phyloP scores from a whole-genome alignment of 2,329 filamentous ascomycete species.

The Penicillium hesseltinei region DNA sequence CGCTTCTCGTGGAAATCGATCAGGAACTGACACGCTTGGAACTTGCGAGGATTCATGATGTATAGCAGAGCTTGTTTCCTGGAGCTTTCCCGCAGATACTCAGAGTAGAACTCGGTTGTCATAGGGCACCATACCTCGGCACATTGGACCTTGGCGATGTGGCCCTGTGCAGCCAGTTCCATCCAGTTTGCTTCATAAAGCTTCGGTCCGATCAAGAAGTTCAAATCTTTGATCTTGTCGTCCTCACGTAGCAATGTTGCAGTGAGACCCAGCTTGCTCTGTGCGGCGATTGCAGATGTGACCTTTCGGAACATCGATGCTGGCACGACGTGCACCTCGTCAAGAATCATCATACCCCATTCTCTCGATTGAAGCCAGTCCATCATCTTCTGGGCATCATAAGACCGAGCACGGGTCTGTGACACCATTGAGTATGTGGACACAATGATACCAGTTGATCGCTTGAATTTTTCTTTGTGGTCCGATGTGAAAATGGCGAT shows the following conservation, averaged over 20 bases:
- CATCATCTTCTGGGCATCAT: slow-evolving; percentile 98
- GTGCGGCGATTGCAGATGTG: slow-evolving; percentile 87
- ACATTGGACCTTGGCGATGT: slow-evolving; percentile 95
- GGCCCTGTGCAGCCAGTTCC: slow-evolving; percentile 93
- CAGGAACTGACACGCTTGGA: slow-evolving; percentile 95
- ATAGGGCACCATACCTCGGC: slow-evolving; percentile 99
- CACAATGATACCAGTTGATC: slow-evolving; percentile 92
- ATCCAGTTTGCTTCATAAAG: slow-evolving; percentile 99
- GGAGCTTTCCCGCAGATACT: slow-evolving; percentile 74
- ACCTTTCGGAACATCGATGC: slow-evolving; percentile 95
- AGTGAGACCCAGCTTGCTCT: slow-evolving; percentile 91
- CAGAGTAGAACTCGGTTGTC: slow-evolving; percentile 96
- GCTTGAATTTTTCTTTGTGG: slow-evolving; percentile 79
- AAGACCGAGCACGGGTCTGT: slow-evolving; percentile 77
- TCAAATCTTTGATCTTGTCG: slow-evolving; percentile 96
- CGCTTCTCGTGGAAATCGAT: slow-evolving; percentile 95
- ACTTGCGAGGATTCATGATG: slow-evolving; percentile 97
- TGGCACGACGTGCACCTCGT: slow-evolving; percentile 97
- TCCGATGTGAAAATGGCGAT: slow-evolving; percentile 95
- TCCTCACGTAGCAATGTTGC: slow-evolving; percentile 93
- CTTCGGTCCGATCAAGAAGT: slow-evolving; percentile 96
- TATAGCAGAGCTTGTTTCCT: slow-evolving; percentile 71
- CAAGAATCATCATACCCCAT: slow-evolving; percentile 96
- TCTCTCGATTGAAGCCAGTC: slow-evolving; percentile 83
- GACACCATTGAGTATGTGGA: slow-evolving; percentile 99